Base-by-base conservation (phyloP, 495 filamentous ascomycete species). In the Aspergillus hancockii region DNA sequence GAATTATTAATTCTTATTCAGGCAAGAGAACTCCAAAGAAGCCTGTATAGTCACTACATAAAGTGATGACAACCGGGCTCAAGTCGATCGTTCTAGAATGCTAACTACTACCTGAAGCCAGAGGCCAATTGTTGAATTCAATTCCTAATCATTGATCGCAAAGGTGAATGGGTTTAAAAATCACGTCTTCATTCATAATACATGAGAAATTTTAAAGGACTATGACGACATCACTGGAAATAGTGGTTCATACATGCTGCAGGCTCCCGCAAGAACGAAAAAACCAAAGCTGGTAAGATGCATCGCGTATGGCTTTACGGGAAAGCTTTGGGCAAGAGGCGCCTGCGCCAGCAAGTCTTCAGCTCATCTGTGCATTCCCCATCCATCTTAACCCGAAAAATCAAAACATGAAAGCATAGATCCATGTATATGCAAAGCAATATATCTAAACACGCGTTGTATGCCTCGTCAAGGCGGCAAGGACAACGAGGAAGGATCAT, bases 401-500 rank as follows among this genome's bases (percentile, higher is more conserved):
- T 22, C 43, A 47, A n/a, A 23, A n/a, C 19, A 47, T 49, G 50
- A 54, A 9, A 38, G 46, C 18, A 52, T 58, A 51, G 30, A 50
- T 55, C 36, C 49, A 38, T 43, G 49, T 25, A 52, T 57, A 57
- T 58, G 36, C 43, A 22, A 47, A 23, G 43, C 0, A 19, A 23
- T 23, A 47, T 18, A 43, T 47, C 43, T 47, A 47, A 47, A 14
- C 18, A 22, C 9, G 19, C 18, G 28, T 31, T 50, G 54, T 59
- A 32, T 59, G 21, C 54, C 49, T 36, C 59, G 36, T 41, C 38
- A 41, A 63, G 28, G 41, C 13, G n/a, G 49, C 36, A 10, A 49
- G 1, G 49, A 58, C 22, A 64, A 58, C 16, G 60, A 21, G 6
- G 62, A 52, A 52, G 68, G 57, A 28, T 71, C 64, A 40, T 73